Percentiles rank a stretch among this genome's conserved stretches.
Evolutionary conservation across 1,139 yeast species (phyloP).

Genomic region (Suhomyces taliae): DNA sequence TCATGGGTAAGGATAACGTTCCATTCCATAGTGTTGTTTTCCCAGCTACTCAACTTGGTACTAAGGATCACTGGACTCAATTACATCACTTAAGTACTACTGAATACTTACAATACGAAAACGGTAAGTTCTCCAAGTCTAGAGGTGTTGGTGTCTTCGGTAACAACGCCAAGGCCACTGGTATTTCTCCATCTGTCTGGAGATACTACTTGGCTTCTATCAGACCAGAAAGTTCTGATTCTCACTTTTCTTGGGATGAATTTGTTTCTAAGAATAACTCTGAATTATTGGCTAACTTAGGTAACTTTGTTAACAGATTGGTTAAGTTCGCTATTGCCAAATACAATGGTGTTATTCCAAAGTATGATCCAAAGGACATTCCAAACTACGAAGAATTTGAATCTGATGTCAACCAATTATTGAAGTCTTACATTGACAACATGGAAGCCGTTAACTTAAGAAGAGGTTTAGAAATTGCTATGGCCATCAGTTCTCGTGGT

Average conservation of each 20-base stretch:
- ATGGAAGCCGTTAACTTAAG: slow-evolving; percentile 83
- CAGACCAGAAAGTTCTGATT: slow-evolving; percentile 93
- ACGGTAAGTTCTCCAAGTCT: slow-evolving; percentile 95
- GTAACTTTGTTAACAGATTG: slow-evolving; percentile 93
- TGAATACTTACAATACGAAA: slow-evolving; percentile 95
- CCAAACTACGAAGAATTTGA: slow-evolving; percentile 52
- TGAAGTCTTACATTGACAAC: slow-evolving; percentile 61
- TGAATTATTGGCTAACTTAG: slow-evolving; percentile 91
- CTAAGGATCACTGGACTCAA: slow-evolving; percentile 86
- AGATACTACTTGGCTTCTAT: slow-evolving; percentile 90
- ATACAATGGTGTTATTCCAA: slow-evolving; percentile 87
- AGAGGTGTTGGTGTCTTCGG: slow-evolving; percentile 98
- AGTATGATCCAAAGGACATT: slow-evolving; percentile 47
- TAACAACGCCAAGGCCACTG: slow-evolving; percentile 92
- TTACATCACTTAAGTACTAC: slow-evolving; percentile 90
- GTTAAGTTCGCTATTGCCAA: slow-evolving; percentile 88
- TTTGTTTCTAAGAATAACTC: slow-evolving; percentile 91
- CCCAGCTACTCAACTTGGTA: slow-evolving; percentile 91
- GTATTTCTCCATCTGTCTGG: slow-evolving; percentile 92
- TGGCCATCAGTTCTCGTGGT: slow-evolving; percentile 91
- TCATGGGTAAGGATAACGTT: slow-evolving; percentile 99
- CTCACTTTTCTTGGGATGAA: slow-evolving; percentile 96
- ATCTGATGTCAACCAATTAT: slow-evolving; percentile 60
- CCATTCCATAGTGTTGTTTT: slow-evolving; percentile 98
- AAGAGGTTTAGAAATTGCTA: slow-evolving; percentile 85